Evolutionary conservation across 805 yeast genomes (phyloP).

Genomic region (Candida cerambycidarum): DNA sequence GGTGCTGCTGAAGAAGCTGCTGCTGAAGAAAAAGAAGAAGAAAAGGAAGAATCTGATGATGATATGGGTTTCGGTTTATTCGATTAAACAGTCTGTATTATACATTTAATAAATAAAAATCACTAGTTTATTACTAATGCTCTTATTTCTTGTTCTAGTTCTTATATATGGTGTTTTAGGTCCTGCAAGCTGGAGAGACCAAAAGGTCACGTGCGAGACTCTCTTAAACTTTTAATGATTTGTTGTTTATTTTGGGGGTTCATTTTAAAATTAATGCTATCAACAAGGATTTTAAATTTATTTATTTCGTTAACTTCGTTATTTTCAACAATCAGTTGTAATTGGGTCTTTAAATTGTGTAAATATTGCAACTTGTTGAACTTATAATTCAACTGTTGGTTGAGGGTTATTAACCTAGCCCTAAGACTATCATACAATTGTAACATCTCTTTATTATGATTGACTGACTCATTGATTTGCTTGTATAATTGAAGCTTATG

Average conservation of each 20-base stretch:
- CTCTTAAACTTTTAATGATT: constrained; percentile 8
- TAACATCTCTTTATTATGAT: constrained; percentile 12
- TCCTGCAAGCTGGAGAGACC: no score
- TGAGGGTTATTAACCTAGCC: constrained; percentile 16
- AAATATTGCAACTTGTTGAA: constrained; percentile 31
- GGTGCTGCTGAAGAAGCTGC: constrained; percentile 42
- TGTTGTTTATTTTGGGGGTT: constrained; percentile 6
- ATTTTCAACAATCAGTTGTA: constrained; percentile 7
- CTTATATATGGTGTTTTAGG: no score
- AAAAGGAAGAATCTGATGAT: constrained; percentile 38
- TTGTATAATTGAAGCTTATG: constrained; percentile 10
- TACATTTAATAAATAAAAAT: constrained; percentile 3
- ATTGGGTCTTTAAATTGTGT: constrained; percentile 11
- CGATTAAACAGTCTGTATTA: constrained; percentile 58
- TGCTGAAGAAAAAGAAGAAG: constrained; percentile 37
- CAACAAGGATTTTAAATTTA: constrained; percentile 20
- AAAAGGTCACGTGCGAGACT: no score
- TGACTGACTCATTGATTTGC: constrained; percentile 22
- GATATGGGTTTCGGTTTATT: constrained; percentile 85
- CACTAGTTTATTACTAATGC: no score
- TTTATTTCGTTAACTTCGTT: constrained; percentile 19
- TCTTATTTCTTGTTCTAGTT: no score
- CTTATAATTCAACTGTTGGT: constrained; percentile 25
- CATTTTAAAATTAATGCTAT: constrained; percentile 12
- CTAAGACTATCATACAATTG: constrained; percentile 23